Evolutionary conservation across 805 yeast species (phyloP).

Genomic region (Torulaspora microellipsoides): DNA sequence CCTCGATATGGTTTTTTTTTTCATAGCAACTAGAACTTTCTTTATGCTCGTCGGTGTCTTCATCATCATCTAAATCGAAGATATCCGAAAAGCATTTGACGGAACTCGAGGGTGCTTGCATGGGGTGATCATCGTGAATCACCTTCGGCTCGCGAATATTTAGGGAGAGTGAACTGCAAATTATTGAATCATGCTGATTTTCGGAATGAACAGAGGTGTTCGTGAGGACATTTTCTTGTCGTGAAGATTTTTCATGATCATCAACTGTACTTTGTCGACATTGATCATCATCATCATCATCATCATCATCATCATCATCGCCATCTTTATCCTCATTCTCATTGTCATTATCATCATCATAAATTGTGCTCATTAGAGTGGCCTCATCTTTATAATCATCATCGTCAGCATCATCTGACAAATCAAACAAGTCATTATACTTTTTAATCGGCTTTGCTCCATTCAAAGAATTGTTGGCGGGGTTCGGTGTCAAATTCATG

Average conservation of each 20-base stretch:
- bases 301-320: background rate
- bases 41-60: constrained; percentile 3
- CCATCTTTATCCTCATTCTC: constrained; percentile 6
- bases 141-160: no score
- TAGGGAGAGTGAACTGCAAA: no score
- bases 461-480: background rate
- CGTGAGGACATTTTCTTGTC: no score
- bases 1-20: no score
- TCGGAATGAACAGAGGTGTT: no score
- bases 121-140: no score
- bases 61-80: constrained; percentile 16
- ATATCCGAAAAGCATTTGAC: constrained; percentile 18
- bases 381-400: constrained; percentile 1
- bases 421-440: constrained; percentile 25
- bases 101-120: background rate
- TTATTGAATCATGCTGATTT: no score
- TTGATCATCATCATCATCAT: constrained; percentile 15
- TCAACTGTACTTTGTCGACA: no score
- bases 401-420: constrained; percentile 22
- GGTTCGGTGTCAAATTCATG: no score
- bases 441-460: constrained; percentile 12
- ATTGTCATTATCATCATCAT: constrained; percentile 11
- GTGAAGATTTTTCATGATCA: no score
- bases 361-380: background rate
- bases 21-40: background rate